Evolutionary conservation across 2,329 filamentous ascomycete species (phyloP).

Genomic region (Sphaceloma murrayae): DNA sequence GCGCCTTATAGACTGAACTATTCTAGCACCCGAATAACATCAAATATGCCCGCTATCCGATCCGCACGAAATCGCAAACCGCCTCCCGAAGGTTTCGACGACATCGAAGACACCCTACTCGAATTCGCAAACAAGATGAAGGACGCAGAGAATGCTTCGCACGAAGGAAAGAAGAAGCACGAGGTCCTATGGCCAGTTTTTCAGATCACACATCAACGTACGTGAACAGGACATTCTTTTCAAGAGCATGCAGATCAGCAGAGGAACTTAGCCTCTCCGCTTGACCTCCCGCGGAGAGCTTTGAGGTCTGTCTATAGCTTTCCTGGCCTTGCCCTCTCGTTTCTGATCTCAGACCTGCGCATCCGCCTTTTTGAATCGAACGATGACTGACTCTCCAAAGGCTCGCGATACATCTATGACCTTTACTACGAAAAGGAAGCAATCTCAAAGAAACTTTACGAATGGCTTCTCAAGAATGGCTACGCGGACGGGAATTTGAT

Average conservation of each 20-base stretch:
- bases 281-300: not conserved
- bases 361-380: slow-evolving; percentile 6
- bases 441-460: slow-evolving; percentile 84
- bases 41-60: slow-evolving; percentile 64
- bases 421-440: slow-evolving; percentile 97
- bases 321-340: slow-evolving; percentile 12
- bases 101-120: slow-evolving; percentile 78
- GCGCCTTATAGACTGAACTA: not conserved
- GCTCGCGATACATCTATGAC: slow-evolving; percentile 85
- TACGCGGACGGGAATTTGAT: slow-evolving; percentile 94
- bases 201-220: slow-evolving; percentile 89
- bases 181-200: slow-evolving; percentile 96
- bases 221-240: slow-evolving; percentile 24
- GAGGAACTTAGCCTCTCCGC: too few species aligned
- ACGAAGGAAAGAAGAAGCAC: slow-evolving; percentile 71
- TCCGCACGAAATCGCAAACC: slow-evolving; percentile 69
- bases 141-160: slow-evolving; percentile 82
- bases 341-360: not conserved
- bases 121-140: slow-evolving; percentile 89
- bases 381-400: slow-evolving; percentile 30
- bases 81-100: slow-evolving; percentile 75
- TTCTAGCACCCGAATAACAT: not conserved
- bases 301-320: slow-evolving; percentile 19
- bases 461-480: slow-evolving; percentile 91
- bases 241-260: not conserved